Base-by-base conservation (phyloP, 345 rosid genomes). In the Eucalyptus sideroxylon region DNA sequence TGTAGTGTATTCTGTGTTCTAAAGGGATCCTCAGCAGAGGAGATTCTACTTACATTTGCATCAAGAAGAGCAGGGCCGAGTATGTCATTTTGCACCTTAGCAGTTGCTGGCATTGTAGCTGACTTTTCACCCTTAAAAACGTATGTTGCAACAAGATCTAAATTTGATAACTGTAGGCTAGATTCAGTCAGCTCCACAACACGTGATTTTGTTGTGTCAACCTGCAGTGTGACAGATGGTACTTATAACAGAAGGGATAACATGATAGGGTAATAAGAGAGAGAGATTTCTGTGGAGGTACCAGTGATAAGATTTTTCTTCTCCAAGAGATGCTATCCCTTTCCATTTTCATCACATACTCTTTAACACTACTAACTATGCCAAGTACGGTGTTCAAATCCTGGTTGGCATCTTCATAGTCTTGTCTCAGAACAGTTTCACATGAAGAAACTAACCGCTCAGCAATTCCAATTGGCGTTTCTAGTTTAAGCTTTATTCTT, bases 401-500 rank as follows among this genome's bases (percentile, higher is more conserved):
- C 92, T 93, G 94, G 91, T 86, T 92, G 40, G 98, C 96, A 90
- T 92, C 80, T 92, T 91, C 87, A 62, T 91, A 91, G 62, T 96
- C 97, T 92, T 95, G 93, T 89, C 93, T 89, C 91, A 95, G 90
- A 90, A 92, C 93, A 92, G 95, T 90, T 88, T 95, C 98, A 88
- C 95, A 95, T 24, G 95, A 90, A 89, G 98, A 95, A 90, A 97
- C 94, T 42, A 97, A 90, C 51, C 95, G 96, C 87, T 97, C 97
- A 17, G 99, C 97, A 92, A 97, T 96, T 50, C 93, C 93, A 89
- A 95, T 93, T 37, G 99, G 98, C 50, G 98, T 98, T 95, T 95
- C 98, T 89, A 98, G 96, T 93, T 97, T 98, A 92, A 98, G 99
- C 93, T 91, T 95, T 92, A 96, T 94, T 92, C 99, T 95, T 90